Evolutionary conservation across 148 eudicot genomes (phyloP).

Genomic region (Chenopodium suecicum): DNA sequence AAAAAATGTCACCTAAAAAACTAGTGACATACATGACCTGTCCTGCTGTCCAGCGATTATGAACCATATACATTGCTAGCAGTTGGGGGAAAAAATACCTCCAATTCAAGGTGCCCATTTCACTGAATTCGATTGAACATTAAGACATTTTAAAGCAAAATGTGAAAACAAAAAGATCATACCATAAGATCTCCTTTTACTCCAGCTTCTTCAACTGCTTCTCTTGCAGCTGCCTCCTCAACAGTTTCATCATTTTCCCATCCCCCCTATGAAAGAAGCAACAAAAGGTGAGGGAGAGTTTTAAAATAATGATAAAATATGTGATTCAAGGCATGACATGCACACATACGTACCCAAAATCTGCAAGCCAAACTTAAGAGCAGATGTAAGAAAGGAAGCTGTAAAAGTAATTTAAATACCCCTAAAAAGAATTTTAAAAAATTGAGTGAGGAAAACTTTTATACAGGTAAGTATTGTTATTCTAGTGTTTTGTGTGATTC

Average conservation of each 20-base stretch:
- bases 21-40: too few species aligned
- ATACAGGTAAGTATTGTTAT: background rate
- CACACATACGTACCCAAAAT: background rate
- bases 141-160: background rate
- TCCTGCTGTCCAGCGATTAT: background rate
- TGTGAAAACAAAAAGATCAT: background rate
- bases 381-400: background rate
- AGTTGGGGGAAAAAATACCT: background rate
- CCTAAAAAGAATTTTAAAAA: background rate
- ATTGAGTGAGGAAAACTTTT: background rate
- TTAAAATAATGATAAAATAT: background rate
- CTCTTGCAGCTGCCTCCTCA: constrained; percentile 61
- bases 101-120: background rate
- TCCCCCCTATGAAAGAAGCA: constrained; percentile 42
- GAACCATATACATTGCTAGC: background rate
- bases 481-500: background rate
- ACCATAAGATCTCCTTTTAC: constrained; percentile 58
- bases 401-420: background rate
- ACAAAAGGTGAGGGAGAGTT: background rate
- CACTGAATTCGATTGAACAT: background rate
- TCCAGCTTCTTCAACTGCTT: constrained; percentile 73
- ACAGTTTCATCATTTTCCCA: constrained; percentile 71
- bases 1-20: too few species aligned
- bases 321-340: background rate
- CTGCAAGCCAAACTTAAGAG: background rate